A percentile compares a stretch with the other conserved stretches of the same genome.
phyloP scores from a whole-genome alignment of 169 alveolate genomes.

The Cryptosporidium ryanae region DNA sequence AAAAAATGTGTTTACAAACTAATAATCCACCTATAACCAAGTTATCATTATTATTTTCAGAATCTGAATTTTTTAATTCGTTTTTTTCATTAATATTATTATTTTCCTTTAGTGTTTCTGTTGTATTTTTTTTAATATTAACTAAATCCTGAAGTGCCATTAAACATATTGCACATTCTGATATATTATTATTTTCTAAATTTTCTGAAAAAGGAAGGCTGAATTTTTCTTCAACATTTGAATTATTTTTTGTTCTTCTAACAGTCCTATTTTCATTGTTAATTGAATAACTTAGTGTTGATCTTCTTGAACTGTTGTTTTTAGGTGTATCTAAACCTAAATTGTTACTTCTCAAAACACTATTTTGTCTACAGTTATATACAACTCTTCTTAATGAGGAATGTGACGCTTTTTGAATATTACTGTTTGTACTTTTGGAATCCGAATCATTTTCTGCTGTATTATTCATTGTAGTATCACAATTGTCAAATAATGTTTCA shows the following conservation, averaged over 20 bases:
- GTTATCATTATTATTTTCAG: conserved; percentile 14
- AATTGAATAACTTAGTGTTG: not conserved
- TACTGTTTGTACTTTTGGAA: not conserved
- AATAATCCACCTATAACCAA: conserved; percentile 44
- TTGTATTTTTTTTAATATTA: not conserved
- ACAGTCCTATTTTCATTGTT: no score
- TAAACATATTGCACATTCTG: conserved; percentile 58
- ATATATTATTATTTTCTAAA: not conserved
- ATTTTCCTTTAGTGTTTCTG: not conserved
- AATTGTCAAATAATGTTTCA: conserved; percentile 23
- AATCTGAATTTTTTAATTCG: not conserved
- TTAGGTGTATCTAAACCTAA: conserved; percentile 51
- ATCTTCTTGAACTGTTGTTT: not conserved
- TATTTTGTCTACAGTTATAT: conserved; percentile 48
- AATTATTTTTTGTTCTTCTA: no score
- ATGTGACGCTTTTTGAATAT: conserved; percentile 9
- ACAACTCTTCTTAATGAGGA: conserved; percentile 66
- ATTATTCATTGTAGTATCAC: not conserved
- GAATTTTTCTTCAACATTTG: not conserved
- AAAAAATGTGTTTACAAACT: conserved; percentile 53
- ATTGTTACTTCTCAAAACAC: conserved; percentile 42
- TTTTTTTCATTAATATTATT: not conserved
- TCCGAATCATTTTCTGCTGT: not conserved
- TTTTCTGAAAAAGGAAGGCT: no score
- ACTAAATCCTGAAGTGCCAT: conserved; percentile 27